Conservation (phyloP, 805 yeast genomes). For the Wickerhamomyces strasburgensis region DNA sequence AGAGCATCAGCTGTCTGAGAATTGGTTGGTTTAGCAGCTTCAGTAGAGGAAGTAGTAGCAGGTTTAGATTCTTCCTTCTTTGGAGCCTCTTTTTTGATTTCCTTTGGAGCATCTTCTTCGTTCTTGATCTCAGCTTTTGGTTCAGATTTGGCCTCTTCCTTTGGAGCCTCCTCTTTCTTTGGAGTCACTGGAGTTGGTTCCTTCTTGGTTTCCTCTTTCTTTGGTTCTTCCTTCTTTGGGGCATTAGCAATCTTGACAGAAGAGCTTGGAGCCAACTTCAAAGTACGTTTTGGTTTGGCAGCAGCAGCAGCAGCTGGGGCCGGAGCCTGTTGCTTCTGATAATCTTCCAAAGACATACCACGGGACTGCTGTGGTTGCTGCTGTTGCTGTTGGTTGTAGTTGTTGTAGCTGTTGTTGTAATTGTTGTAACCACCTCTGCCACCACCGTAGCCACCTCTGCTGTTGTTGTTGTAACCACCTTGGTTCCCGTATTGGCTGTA, state of each 20-base stretch:
- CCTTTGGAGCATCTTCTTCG: slow-evolving; percentile 9
- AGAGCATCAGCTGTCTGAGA: slow-evolving; percentile 39
- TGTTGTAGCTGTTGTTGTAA: slow-evolving; percentile 15
- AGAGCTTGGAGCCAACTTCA: slow-evolving; percentile 61
- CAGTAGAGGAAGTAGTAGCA: slow-evolving; percentile 18
- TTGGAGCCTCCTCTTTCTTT: slow-evolving; percentile 27
- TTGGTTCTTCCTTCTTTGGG: slow-evolving; percentile 32
- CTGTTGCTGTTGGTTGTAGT: slow-evolving; percentile 17
- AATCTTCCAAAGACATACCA: slow-evolving; percentile 79
- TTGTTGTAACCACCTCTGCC: slow-evolving; percentile 19
- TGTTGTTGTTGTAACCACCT: slow-evolving; percentile 1
- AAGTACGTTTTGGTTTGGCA: slow-evolving; percentile 47
- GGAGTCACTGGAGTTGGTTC: slow-evolving; percentile 18
- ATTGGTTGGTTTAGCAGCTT: slow-evolving; percentile 12
- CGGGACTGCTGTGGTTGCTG: slow-evolving; percentile 30
- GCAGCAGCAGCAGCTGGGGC: slow-evolving; percentile 24
- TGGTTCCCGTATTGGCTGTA: slow-evolving; percentile 7
- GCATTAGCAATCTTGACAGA: slow-evolving; percentile 59
- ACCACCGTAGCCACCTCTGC: slow-evolving; percentile 1
- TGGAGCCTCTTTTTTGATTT: slow-evolving; percentile 19
- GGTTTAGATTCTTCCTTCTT: slow-evolving; percentile 10
- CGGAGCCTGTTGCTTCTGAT: slow-evolving; percentile 51
- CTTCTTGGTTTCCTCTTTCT: slow-evolving; percentile 26
- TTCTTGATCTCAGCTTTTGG: slow-evolving; percentile 22
- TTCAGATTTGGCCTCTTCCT: slow-evolving; percentile 9